Evolutionary conservation across 2,329 filamentous ascomycete species (phyloP).

Genomic region (Nakataea oryzae): DNA sequence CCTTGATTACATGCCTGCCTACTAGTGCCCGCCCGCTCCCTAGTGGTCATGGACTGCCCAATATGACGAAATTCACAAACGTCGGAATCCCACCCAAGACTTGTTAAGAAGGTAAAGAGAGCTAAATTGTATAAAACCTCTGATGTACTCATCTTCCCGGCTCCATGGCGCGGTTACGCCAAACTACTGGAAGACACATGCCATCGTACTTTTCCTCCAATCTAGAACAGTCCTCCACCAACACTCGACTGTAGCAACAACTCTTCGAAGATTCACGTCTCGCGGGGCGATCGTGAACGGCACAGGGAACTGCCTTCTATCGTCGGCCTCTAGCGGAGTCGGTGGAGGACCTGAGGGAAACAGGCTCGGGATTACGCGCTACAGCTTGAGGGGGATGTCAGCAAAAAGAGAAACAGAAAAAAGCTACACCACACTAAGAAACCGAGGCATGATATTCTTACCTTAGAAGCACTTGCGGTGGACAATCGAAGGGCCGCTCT

Average conservation of each 20-base stretch:
- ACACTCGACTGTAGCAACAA: constrained; percentile 44
- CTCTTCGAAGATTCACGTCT: constrained; percentile 48
- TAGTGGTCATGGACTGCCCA: background rate
- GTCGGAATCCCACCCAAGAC: constrained; percentile 15
- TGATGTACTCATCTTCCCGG: constrained; percentile 11
- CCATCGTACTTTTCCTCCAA: constrained; percentile 26
- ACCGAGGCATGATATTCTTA: constrained; percentile 20
- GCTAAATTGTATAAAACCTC: constrained; percentile 47
- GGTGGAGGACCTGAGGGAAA: constrained; percentile 1
- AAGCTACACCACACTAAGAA: background rate
- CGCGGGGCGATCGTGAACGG: background rate
- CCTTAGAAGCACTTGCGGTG: constrained; percentile 99
- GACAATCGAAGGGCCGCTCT: constrained; percentile 97
- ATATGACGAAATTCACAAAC: background rate
- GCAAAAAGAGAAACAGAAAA: background rate
- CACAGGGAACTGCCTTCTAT: background rate
- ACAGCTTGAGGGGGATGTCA: background rate
- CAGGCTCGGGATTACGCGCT: background rate
- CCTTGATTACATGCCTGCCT: too few species aligned
- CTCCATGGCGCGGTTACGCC: background rate
- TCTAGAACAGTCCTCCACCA: constrained; percentile 37
- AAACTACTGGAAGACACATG: constrained; percentile 4
- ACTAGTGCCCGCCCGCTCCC: background rate
- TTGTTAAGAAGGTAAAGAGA: constrained; percentile 11
- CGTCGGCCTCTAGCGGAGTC: background rate